These are phyloP conservation scores for Picochlorum sp. DNA, from an alignment of 139 green algal genomes.

Conservation along the genomic window DNA sequence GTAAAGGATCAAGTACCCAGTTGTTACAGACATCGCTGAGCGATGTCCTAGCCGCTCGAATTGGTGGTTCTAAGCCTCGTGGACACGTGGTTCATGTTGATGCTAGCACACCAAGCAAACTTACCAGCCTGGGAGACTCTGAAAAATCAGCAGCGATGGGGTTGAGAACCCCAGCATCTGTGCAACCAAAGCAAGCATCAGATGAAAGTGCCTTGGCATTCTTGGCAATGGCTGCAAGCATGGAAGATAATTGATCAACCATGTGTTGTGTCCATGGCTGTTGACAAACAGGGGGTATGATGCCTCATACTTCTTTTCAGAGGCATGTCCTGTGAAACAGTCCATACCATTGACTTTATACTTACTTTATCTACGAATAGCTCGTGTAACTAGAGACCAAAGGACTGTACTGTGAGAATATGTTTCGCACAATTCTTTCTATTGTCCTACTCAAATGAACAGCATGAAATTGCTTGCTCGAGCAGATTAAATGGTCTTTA, in stretches of 20 bases:
- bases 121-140: background rate
- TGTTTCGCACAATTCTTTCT: too few relatives aligned
- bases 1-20: background rate
- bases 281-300: too few relatives aligned
- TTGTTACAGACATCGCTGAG: slow-evolving; percentile 8
- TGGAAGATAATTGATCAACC: slow-evolving; percentile 12
- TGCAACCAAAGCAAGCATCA: slow-evolving; percentile 1
- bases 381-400: too few relatives aligned
- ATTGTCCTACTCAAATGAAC: too few relatives aligned
- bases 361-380: too few relatives aligned
- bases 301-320: too few relatives aligned
- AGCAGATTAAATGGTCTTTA: too few relatives aligned
- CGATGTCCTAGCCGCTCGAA: slow-evolving; percentile 21
- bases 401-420: too few relatives aligned
- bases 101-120: slow-evolving; percentile 17
- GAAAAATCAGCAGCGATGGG: background rate
- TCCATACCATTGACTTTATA: too few relatives aligned
- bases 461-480: too few relatives aligned
- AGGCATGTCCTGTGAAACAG: too few relatives aligned
- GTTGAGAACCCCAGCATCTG: slow-evolving; percentile 17
- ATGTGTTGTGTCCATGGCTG: too few relatives aligned
- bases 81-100: background rate
- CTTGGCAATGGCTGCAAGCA: slow-evolving; percentile 29
- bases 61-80: slow-evolving; percentile 4
- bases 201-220: slow-evolving; percentile 23